Percentiles rank a stretch among this genome's conserved stretches.
Evolutionary conservation across 306 rosid genomes (phyloP).

Genomic region (Echinosophora koreensis): DNA sequence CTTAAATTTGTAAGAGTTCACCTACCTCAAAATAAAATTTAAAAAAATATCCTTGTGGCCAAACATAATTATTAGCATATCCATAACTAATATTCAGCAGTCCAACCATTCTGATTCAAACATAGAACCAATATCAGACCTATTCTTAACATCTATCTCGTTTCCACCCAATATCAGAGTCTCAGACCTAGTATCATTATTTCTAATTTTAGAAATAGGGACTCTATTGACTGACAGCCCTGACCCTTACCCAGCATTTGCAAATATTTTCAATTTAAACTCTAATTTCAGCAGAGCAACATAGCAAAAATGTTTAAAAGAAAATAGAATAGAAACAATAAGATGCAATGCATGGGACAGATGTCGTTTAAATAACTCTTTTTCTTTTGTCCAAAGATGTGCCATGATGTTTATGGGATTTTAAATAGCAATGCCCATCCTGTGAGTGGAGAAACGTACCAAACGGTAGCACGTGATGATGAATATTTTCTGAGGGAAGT

Average conservation of each 20-base stretch:
- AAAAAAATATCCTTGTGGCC: not conserved
- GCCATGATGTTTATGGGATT: slow-evolving; percentile 63
- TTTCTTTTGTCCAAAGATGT: slow-evolving; percentile 70
- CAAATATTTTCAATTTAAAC: slow-evolving; percentile 19
- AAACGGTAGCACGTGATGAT: slow-evolving; percentile 61
- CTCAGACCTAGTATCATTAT: slow-evolving; percentile 10
- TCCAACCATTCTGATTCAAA: not conserved
- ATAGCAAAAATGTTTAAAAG: not conserved
- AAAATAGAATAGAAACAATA: not conserved
- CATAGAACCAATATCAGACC: not conserved
- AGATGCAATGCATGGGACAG: slow-evolving; percentile 4
- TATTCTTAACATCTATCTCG: not conserved
- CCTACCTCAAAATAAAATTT: not conserved
- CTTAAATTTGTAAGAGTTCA: not conserved
- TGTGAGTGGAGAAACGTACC: slow-evolving; percentile 65
- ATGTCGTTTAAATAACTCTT: slow-evolving; percentile 26
- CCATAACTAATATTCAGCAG: not conserved
- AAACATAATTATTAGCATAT: not conserved
- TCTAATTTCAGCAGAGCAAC: slow-evolving; percentile 10
- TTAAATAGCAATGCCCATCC: slow-evolving; percentile 59
- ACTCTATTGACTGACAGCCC: not conserved
- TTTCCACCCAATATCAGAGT: not conserved
- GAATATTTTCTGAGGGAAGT: slow-evolving; percentile 76
- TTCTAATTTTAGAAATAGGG: slow-evolving; percentile 17
- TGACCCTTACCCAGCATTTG: not conserved